Evolutionary conservation across 2,329 filamentous ascomycete genomes (phyloP), one percentile per base, ranked within the genome.

Genomic region (Fusarium secorum): DNA sequence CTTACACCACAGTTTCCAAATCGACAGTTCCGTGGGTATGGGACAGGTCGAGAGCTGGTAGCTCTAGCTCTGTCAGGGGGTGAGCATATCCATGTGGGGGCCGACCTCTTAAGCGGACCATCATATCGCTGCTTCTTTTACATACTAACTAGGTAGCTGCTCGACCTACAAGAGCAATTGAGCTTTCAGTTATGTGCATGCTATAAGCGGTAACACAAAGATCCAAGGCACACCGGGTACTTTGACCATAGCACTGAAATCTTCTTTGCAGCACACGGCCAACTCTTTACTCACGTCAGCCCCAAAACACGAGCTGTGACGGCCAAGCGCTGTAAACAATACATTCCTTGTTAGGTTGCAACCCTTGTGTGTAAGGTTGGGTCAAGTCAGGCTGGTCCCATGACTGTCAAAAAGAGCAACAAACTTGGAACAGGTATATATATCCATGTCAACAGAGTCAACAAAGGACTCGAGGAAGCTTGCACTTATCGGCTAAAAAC

Each of bases 331-430:
- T 54, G 39, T n/a, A 64, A 63, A 63, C 48, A 54, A 64, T 45
- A 35, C 36, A 52, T 54, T 62, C 59, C 60, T 64, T 70, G 72
- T 60, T 46, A 49, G 55, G 53, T 66, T 45, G 59, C 38, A 68
- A 57, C 57, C 38, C 49, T 60, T 66, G 52, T 38, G 73, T 60
- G 61, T 36, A 67, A 74, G 71, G 71, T 74, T 70, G 64, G 71
- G 63, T 67, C 70, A 75, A 52, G 46, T 53, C 60, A 58, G 59
- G 57, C 62, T 66, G 64, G 63, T 71, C 72, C 70, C 70, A 74
- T 74, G 72, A 74, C 70, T 68, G 51, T 41, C 44, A 65, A 75
- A 73, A 74, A 70, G 64, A 71, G 59, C 5, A 60, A 71, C 58
- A 70, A 62, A 64, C 71, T 66, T 68, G 66, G 60, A 64, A 67